Evolutionary conservation across 2,329 filamentous ascomycete species (phyloP), one percentile per base, ranked within the genome.

Genomic region (Nemania sp.): DNA sequence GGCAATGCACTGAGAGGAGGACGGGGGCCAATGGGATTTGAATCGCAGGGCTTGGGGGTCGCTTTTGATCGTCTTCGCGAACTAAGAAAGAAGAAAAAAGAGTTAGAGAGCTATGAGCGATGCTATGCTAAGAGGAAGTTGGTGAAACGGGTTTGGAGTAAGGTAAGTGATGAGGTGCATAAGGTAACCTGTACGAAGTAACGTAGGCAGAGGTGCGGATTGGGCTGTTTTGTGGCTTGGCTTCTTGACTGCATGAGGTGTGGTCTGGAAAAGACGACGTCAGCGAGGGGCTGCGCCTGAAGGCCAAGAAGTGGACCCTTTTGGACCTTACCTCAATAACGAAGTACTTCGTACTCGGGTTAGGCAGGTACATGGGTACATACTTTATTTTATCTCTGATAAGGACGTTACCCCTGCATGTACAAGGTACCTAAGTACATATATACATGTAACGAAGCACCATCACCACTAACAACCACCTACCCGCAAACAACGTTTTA

Each of bases 261-360:
- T n/a, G 35, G 12, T 13, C 11, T 39, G 15, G 3, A 39, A 25
- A 45, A 21, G 42, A 46, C 63, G 63, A 65, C 63, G 63, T 65
- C 63, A 65, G 63, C 60, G 60, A 60, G 60, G 57, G 60, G 60
- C 60, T 59, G 59, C 54, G 58, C 58, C 50, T 9, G 49, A 34
- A 18, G 34, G 52, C 60, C 45, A 63, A 56, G 49, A n/a, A n/a
- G 42, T 35, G 15, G 25, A 18, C n/a, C n/a, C n/a, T n/a, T n/a
- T n/a, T n/a, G n/a, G n/a, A n/a, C n/a, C n/a, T n/a, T n/a, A n/a
- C n/a, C n/a, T n/a, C n/a, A n/a, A n/a, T n/a, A n/a, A n/a, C n/a
- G n/a, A n/a, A n/a, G n/a, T n/a, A n/a, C n/a, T n/a, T n/a, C n/a
- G n/a, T n/a, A n/a, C n/a, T n/a, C n/a, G n/a, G n/a, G n/a, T n/a